Conservation (phyloP, 345 rosid genomes). For the Lepidium sativum region DNA sequence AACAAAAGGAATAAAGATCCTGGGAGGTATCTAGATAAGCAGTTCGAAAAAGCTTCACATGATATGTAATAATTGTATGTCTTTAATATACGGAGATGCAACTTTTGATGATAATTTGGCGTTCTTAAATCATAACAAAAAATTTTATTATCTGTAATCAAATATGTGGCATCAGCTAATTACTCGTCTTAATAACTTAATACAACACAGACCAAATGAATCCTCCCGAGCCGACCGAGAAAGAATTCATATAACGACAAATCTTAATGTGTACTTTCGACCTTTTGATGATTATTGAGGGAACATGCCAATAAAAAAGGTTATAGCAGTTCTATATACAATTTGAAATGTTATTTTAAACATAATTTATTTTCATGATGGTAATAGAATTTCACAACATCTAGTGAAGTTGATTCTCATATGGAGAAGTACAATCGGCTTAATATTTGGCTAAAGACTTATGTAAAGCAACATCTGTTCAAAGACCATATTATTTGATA, state of each 20-base stretch:
- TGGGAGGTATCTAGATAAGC: not conserved
- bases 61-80: not conserved
- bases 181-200: not conserved
- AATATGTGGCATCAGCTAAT: not conserved
- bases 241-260: not conserved
- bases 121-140: not conserved
- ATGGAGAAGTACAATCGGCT: not conserved
- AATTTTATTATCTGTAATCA: not conserved
- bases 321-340: too few relatives aligned
- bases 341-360: too few relatives aligned
- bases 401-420: not conserved
- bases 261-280: not conserved
- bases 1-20: constrained; percentile 13
- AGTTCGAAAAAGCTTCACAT: not conserved
- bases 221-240: constrained; percentile 10
- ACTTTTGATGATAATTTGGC: constrained; percentile 1
- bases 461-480: not conserved
- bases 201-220: constrained; percentile 9
- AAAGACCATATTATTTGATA: not conserved
- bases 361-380: not conserved
- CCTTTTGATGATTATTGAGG: too few relatives aligned
- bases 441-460: not conserved
- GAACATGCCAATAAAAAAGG: not conserved
- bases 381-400: not conserved
- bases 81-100: not conserved